These are phyloP conservation scores for Colletotrichum destructivum DNA, from an alignment of 2,329 filamentous ascomycete genomes.

Conservation along the genomic window DNA sequence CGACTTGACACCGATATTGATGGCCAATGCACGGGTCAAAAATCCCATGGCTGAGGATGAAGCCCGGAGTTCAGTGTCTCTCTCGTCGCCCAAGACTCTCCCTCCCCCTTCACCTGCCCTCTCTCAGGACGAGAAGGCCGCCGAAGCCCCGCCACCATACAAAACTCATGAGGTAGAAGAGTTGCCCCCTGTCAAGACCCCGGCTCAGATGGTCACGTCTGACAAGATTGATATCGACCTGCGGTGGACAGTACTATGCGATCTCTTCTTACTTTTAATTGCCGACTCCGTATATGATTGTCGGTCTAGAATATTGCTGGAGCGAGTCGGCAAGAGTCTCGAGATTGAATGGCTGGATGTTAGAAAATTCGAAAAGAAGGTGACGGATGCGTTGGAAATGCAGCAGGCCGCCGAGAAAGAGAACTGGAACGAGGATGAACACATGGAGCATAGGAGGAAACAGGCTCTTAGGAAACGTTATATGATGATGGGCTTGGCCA, in stretches of 20 bases:
- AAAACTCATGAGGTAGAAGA: constrained; percentile 77
- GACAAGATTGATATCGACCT: constrained; percentile 95
- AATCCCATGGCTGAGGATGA: constrained; percentile 83
- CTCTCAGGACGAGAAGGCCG: constrained; percentile 60
- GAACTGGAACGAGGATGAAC: constrained; percentile 97
- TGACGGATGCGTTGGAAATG: constrained; percentile 98
- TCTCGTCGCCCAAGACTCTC: constrained; percentile 36
- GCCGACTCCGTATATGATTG: constrained; percentile 96
- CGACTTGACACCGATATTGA: constrained; percentile 88
- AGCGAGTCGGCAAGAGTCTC: constrained; percentile 85
- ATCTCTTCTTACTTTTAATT: constrained; percentile 95
- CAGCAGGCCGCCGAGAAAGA: constrained; percentile 95
- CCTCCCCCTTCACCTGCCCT: constrained; percentile 46
- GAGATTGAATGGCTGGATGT: constrained; percentile 93
- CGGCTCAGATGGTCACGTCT: constrained; percentile 85
- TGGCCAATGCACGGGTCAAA: constrained; percentile 92
- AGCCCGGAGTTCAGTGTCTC: constrained; percentile 17
- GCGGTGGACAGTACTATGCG: constrained; percentile 96
- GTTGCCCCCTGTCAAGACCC: constrained; percentile 84
- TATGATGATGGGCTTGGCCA: constrained; percentile 96
- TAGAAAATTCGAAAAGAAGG: constrained; percentile 95
- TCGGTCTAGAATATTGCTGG: constrained; percentile 86
- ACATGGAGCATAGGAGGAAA: constrained; percentile 90
- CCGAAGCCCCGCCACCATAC: constrained; percentile 72
- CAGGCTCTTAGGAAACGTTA: constrained; percentile 85